Conservation (phyloP, 1,284 basidiomycete genomes). For the Trichosporon sp. region DNA sequence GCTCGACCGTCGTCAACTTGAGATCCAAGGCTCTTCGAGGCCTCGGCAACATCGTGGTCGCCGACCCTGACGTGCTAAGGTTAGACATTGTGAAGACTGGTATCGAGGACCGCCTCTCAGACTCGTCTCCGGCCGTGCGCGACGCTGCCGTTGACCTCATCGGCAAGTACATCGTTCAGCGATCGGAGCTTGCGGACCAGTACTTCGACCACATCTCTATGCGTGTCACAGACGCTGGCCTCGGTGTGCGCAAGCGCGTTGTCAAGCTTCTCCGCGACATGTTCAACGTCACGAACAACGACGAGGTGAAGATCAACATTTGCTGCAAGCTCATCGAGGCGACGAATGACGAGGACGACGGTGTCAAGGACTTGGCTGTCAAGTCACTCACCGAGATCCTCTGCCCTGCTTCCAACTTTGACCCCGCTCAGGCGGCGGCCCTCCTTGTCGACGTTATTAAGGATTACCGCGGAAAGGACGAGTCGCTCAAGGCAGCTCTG, state of each 20-base stretch:
- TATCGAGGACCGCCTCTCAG: slow-evolving; percentile 84
- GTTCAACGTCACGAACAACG: slow-evolving; percentile 67
- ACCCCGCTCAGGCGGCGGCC: slow-evolving; percentile 61
- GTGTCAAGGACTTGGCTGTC: slow-evolving; percentile 84
- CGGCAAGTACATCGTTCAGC: slow-evolving; percentile 89
- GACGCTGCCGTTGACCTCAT: slow-evolving; percentile 95
- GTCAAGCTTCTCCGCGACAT: slow-evolving; percentile 88
- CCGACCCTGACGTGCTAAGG: slow-evolving; percentile 78
- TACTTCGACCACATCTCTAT: slow-evolving; percentile 85
- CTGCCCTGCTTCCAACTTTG: slow-evolving; percentile 60
- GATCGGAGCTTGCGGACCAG: slow-evolving; percentile 76
- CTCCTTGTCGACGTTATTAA: slow-evolving; percentile 83
- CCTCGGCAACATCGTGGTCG: slow-evolving; percentile 78
- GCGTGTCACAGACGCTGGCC: slow-evolving; percentile 86
- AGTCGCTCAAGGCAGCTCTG: slow-evolving; percentile 74
- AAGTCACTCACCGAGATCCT: slow-evolving; percentile 87
- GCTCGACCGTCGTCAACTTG: slow-evolving; percentile 79
- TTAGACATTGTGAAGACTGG: slow-evolving; percentile 73
- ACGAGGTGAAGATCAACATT: slow-evolving; percentile 72
- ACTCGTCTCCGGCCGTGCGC: slow-evolving; percentile 87
- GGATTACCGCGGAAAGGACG: slow-evolving; percentile 77
- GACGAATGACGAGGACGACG: slow-evolving; percentile 87
- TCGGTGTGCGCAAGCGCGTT: slow-evolving; percentile 90
- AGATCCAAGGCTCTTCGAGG: slow-evolving; percentile 87
- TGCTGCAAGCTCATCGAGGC: slow-evolving; percentile 74